Base-by-base conservation (phyloP, 139 green algal genomes). In the Chlorella sp. region DNA sequence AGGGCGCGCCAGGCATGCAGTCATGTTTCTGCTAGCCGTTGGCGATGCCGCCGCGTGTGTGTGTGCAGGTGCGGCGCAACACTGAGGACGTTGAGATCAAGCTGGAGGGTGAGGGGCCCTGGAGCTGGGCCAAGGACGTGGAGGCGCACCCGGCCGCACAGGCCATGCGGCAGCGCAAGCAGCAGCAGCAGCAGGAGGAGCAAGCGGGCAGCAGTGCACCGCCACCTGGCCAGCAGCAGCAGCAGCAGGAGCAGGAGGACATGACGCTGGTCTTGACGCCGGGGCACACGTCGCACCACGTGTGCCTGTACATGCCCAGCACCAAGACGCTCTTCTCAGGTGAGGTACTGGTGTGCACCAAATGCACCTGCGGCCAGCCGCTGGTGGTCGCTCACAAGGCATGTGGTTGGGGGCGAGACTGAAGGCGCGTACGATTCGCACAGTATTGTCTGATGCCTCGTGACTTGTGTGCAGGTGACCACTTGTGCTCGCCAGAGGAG, bases 231-330 rank as follows among this genome's bases (percentile, higher is more conserved):
- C 23, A 4, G 65, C 23, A 23, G 33, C 2, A 4, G 34, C 22
- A 14, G 34, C 14, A 26, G 35, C 1, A 24, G 2, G 17, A 51
- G 42, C 34, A 33, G 71, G 30, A 74, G 1, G 89, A 92, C 24
- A 59, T 91, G 10, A 35, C 80, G 75, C 62, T 93, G 22, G 49
- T 94, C 20, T 81, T 85, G 70, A 91, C 84, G 3, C 90, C 89
- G 0, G 89, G 90, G 1, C 90, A 95, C 81, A 94, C 89, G 0
- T 23, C 35, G 0, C 88, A 80, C 26, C 84, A 82, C 50, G 61
- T 91, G 23, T 82, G 72, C 34, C 71, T 95, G 70, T 82, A 84
- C 55, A 83, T 87, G 64, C 74, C 76, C 6, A 86, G 87, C 0
- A 49, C 64, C 24, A 64, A 55, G 32, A 74, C 75, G 4, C 69